Conservation (phyloP, 164 flowering plant species). For the Dillenia turbinata region DNA sequence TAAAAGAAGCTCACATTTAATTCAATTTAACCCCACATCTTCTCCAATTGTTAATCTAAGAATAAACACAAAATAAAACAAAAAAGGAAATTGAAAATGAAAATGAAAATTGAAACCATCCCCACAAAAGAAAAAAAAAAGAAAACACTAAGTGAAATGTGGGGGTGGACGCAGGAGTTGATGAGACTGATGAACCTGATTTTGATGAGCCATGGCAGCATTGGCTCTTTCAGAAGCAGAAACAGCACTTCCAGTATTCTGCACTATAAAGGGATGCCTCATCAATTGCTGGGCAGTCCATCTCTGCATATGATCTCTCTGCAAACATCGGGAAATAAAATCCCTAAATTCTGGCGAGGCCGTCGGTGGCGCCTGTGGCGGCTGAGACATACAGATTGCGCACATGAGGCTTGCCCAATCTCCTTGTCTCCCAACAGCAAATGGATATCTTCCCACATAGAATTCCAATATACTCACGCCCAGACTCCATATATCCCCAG, state of each 20-base stretch:
- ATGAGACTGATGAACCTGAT: conserved; percentile 16
- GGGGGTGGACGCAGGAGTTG: conserved; percentile 18
- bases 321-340: conserved; percentile 68
- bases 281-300: conserved; percentile 58
- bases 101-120: too few species aligned
- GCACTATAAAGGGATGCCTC: conserved; percentile 58
- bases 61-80: too few species aligned
- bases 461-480: conserved; percentile 88
- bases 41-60: too few species aligned
- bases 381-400: conserved; percentile 76
- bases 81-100: too few species aligned
- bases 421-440: conserved; percentile 56
- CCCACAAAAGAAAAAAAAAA: too few species aligned
- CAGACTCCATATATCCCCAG: conserved; percentile 90
- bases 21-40: too few species aligned
- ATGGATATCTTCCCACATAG: conserved; percentile 74
- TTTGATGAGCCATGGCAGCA: background rate
- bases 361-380: conserved; percentile 70
- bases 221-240: background rate
- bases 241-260: conserved; percentile 3
- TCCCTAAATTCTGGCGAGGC: conserved; percentile 67
- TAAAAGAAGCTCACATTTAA: too few species aligned
- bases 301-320: conserved; percentile 57
- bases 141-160: background rate
- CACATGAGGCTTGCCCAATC: conserved; percentile 94